A percentile compares a stretch with the other conserved stretches of the same genome.
phyloP scores from a whole-genome alignment of 768 basidiomycete species.

The Amanita pallidorosea region DNA sequence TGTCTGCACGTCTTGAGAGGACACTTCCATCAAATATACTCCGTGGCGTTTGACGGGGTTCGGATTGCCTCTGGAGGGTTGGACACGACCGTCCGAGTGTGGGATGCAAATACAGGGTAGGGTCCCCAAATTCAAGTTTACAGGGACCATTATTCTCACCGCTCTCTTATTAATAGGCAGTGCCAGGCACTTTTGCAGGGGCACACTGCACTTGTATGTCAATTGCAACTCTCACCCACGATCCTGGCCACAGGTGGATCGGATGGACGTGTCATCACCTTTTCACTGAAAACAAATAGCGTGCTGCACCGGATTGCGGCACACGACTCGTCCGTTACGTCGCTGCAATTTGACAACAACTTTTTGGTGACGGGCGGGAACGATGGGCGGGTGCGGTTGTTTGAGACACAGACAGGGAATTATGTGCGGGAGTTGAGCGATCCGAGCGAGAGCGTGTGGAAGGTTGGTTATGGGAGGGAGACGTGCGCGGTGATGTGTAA shows the following conservation, averaged over 20 bases:
- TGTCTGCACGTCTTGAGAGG: constrained; percentile 77
- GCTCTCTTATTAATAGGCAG: constrained; percentile 30
- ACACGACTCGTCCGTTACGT: constrained; percentile 81
- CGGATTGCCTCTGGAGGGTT: constrained; percentile 79
- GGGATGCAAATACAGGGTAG: constrained; percentile 82
- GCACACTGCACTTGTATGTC: constrained; percentile 88
- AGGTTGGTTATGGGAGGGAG: constrained; percentile 55
- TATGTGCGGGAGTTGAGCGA: constrained; percentile 71
- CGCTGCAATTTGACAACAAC: constrained; percentile 75
- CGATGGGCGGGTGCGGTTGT: constrained; percentile 74
- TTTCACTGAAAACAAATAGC: constrained; percentile 26
- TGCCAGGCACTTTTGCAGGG: constrained; percentile 83
- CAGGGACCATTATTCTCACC: not conserved
- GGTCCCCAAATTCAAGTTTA: constrained; percentile 12
- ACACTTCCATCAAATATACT: constrained; percentile 84
- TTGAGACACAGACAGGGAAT: constrained; percentile 51
- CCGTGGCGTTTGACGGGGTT: constrained; percentile 82
- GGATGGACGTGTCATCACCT: constrained; percentile 61
- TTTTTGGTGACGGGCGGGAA: constrained; percentile 82
- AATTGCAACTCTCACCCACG: constrained; percentile 65
- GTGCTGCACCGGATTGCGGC: constrained; percentile 65
- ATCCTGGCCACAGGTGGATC: constrained; percentile 78
- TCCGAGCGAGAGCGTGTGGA: constrained; percentile 79
- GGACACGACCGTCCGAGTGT: constrained; percentile 88
- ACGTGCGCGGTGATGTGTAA: constrained; percentile 75